These are phyloP conservation scores for Cercospora canescens DNA, from an alignment of 2,329 filamentous ascomycete genomes.

Conservation along the genomic window DNA sequence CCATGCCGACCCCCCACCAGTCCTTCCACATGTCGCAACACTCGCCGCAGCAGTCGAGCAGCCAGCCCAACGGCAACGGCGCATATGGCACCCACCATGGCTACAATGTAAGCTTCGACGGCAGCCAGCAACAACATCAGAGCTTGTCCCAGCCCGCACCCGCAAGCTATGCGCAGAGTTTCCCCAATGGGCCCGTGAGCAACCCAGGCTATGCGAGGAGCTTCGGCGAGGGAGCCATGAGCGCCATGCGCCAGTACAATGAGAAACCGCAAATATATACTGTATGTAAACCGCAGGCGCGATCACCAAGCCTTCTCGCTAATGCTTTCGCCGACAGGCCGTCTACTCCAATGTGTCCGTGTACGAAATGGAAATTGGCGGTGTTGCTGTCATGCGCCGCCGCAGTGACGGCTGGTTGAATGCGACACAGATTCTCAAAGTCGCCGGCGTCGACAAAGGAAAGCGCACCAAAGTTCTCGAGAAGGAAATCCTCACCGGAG, in stretches of 20 bases:
- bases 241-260: constrained; percentile 24
- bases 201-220: constrained; percentile 41
- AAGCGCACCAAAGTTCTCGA: constrained; percentile 97
- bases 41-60: constrained; percentile 20
- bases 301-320: not conserved
- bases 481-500: constrained; percentile 93
- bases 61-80: constrained; percentile 24
- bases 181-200: constrained; percentile 35
- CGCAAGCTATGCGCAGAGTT: constrained; percentile 32
- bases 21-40: constrained; percentile 24
- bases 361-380: constrained; percentile 98
- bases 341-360: constrained; percentile 95
- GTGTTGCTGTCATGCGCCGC: constrained; percentile 91
- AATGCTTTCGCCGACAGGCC: constrained; percentile 53
- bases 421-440: constrained; percentile 96
- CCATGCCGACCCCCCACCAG: constrained; percentile 34
- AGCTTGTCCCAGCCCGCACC: constrained; percentile 24
- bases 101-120: constrained; percentile 35
- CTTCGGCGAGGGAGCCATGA: constrained; percentile 33
- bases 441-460: constrained; percentile 94
- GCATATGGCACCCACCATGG: constrained; percentile 24
- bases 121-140: constrained; percentile 25
- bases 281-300: constrained; percentile 33
- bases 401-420: constrained; percentile 96
- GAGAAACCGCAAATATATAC: constrained; percentile 53